Percentiles rank a stretch among this genome's conserved stretches.
Conservation (phyloP, 768 basidiomycete species). For the Boletus sensibilis region DNA sequence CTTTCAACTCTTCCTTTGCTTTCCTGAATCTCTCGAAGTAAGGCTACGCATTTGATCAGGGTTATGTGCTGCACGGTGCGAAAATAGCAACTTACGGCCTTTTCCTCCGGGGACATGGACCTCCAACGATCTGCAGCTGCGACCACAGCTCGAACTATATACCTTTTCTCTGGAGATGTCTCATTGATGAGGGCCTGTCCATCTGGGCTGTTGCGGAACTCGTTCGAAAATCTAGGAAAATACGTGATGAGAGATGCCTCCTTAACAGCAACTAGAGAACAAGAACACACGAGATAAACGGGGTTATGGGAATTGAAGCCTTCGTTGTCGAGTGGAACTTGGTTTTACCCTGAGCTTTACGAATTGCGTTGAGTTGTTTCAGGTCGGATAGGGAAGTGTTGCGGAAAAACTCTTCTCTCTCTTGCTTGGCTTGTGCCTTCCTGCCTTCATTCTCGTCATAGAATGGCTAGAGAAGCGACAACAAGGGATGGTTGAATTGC, state of each 20-base stretch:
- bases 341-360: constrained; percentile 27
- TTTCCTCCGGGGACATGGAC: constrained; percentile 33
- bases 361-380: constrained; percentile 34
- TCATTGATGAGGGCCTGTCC: constrained; percentile 14
- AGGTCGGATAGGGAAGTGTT: constrained; percentile 19
- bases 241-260: neutral
- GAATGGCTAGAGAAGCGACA: constrained; percentile 23
- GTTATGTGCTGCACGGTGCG: neutral
- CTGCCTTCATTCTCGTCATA: constrained; percentile 18
- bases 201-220: constrained; percentile 20
- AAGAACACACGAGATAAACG: constrained; percentile 30
- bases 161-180: neutral
- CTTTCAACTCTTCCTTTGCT: constrained; percentile 14
- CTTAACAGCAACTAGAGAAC: neutral
- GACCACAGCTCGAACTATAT: constrained; percentile 1
- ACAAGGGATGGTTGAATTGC: neutral
- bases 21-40: constrained; percentile 20
- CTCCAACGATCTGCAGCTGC: constrained; percentile 31
- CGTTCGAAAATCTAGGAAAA: constrained; percentile 18
- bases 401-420: constrained; percentile 31
- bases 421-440: constrained; percentile 20
- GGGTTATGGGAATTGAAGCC: neutral
- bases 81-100: constrained; percentile 22
- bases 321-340: constrained; percentile 7
- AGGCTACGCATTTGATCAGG: constrained; percentile 15